Percentiles rank a stretch among this genome's conserved stretches.
Conservation (phyloP, 2,329 filamentous ascomycete species). For the Phoma sp. region DNA sequence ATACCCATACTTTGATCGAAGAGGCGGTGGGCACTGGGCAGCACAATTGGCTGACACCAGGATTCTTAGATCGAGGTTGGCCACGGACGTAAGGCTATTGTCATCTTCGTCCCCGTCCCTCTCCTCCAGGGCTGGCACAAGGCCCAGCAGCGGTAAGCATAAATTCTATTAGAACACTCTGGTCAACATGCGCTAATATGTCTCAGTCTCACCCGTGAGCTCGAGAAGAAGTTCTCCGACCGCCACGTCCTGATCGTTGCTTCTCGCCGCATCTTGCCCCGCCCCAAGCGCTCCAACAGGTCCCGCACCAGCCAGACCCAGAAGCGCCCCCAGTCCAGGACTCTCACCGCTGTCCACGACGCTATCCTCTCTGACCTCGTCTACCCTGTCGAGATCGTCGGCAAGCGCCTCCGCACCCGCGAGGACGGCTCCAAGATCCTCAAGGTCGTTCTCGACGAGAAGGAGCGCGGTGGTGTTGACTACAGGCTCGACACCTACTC, state of each 20-base stretch:
- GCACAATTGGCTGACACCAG: constrained; percentile 62
- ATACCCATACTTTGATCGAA: constrained; percentile 48
- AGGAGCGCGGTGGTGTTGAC: constrained; percentile 99
- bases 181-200: constrained; percentile 12
- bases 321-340: constrained; percentile 98
- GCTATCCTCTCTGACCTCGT: constrained; percentile 97
- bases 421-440: constrained; percentile 98
- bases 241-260: constrained; percentile 99
- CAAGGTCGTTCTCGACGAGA: constrained; percentile 99
- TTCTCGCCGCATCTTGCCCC: constrained; percentile 97
- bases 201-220: constrained; percentile 93
- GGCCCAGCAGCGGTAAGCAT: constrained; percentile 96
- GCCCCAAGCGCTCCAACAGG: constrained; percentile 97
- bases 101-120: constrained; percentile 99
- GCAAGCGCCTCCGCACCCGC: constrained; percentile 98
- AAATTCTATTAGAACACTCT: neutral
- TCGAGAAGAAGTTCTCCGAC: constrained; percentile 99
- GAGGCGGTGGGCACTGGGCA: constrained; percentile 65
- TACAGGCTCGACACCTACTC: constrained; percentile 99
- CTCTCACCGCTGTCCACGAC: constrained; percentile 98
- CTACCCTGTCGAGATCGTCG: constrained; percentile 99
- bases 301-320: constrained; percentile 95
- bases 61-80: constrained; percentile 94
- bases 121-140: constrained; percentile 99
- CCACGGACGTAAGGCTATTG: constrained; percentile 99